Evolutionary conservation across 1,284 basidiomycete species (phyloP).

Genomic region (Ustilago sp.): DNA sequence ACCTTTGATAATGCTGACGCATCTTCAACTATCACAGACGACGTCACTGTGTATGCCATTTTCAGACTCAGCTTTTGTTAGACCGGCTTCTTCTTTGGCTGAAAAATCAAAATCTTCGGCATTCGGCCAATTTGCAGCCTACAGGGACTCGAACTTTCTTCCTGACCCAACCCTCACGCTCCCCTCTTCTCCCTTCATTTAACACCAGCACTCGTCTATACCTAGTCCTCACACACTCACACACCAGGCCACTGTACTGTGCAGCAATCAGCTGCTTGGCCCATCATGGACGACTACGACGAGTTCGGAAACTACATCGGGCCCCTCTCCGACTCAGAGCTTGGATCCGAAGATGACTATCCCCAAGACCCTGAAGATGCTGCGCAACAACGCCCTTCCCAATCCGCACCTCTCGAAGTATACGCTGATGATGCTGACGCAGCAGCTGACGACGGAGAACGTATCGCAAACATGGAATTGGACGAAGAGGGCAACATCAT

Average conservation of each 20-base stretch:
- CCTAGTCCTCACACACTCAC: slow-evolving; percentile 10
- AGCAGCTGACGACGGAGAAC: slow-evolving; percentile 13
- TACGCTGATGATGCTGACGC: slow-evolving; percentile 75
- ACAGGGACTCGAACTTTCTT: slow-evolving; percentile 12
- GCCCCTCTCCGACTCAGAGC: slow-evolving; percentile 65
- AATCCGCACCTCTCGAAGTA: slow-evolving; percentile 75
- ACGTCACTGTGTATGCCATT: slow-evolving; percentile 28
- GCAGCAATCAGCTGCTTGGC: not conserved
- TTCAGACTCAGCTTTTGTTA: slow-evolving; percentile 17
- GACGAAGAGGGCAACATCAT: slow-evolving; percentile 72
- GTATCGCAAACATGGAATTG: slow-evolving; percentile 23
- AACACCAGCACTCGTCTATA: slow-evolving; percentile 17
- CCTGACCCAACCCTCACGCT: not conserved
- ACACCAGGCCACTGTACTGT: not conserved
- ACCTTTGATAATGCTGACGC: no score
- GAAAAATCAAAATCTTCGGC: slow-evolving; percentile 13
- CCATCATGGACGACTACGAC: slow-evolving; percentile 67
- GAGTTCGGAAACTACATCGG: slow-evolving; percentile 70
- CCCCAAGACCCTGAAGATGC: slow-evolving; percentile 9
- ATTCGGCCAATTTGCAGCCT: slow-evolving; percentile 23
- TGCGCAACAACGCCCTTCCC: slow-evolving; percentile 10
- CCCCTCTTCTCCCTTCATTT: not conserved
- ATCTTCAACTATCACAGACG: slow-evolving; percentile 8
- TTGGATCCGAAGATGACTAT: slow-evolving; percentile 49
- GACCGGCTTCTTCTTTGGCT: not conserved